phyloP scores from a whole-genome alignment of 805 yeast species.

The Yamadazyma endophytica region DNA sequence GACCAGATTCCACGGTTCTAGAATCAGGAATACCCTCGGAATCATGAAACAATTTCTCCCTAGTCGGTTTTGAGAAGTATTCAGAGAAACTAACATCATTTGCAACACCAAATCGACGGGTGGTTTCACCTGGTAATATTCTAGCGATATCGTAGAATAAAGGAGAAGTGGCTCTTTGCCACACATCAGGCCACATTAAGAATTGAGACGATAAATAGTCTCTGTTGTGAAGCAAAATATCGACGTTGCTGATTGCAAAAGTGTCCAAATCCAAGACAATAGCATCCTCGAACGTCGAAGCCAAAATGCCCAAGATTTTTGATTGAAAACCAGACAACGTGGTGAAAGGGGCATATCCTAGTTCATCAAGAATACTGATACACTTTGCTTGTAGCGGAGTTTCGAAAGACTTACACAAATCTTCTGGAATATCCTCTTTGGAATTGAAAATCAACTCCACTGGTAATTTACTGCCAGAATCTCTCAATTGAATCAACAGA shows the following conservation, averaged over 20 bases:
- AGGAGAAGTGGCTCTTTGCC: conserved; percentile 32
- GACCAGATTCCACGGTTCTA: conserved; percentile 31
- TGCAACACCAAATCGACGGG: conserved; percentile 23
- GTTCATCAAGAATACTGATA: conserved; percentile 21
- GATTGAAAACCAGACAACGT: conserved; percentile 15
- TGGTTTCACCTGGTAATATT: conserved; percentile 23
- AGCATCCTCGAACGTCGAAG: conserved; percentile 29
- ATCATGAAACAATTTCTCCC: conserved; percentile 26
- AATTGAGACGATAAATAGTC: conserved; percentile 22
- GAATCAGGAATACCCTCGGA: conserved; percentile 26
- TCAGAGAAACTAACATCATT: conserved; percentile 22
- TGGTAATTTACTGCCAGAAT: conserved; percentile 29
- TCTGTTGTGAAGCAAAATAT: conserved; percentile 18
- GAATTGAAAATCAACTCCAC: conserved; percentile 29
- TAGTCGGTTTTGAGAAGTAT: conserved; percentile 13
- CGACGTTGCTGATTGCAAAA: conserved; percentile 28
- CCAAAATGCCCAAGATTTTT: conserved; percentile 28
- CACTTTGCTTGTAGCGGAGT: conserved; percentile 23
- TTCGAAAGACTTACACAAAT: conserved; percentile 24
- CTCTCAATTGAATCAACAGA: conserved; percentile 25
- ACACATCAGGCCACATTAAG: conserved; percentile 34
- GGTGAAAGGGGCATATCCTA: conserved; percentile 9
- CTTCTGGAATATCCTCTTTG: conserved; percentile 17
- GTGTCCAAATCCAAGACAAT: conserved; percentile 32
- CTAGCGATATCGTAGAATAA: conserved; percentile 28